phyloP scores from a whole-genome alignment of 75 land plant genomes.

The Larix kaempferi region DNA sequence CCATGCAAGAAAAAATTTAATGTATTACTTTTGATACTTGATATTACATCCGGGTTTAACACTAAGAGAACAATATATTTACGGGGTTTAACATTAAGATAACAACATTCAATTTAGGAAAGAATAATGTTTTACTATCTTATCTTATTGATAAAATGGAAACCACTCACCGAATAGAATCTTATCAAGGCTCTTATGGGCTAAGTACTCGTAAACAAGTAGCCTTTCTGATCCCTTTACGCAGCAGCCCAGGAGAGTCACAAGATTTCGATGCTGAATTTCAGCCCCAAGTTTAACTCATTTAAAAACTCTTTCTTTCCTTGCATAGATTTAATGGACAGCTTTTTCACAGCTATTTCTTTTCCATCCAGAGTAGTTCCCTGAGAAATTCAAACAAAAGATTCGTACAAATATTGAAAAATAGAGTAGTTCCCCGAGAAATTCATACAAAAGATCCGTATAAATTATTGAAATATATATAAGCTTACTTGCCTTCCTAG shows the following conservation, averaged over 20 bases:
- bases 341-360: slow-evolving; percentile 1
- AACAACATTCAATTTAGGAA: no score
- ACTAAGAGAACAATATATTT: no score
- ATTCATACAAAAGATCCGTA: no score
- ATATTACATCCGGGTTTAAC: no score
- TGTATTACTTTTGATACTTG: no score
- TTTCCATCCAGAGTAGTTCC: slow-evolving; percentile 2
- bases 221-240: slow-evolving; percentile 12
- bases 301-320: slow-evolving; percentile 5
- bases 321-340: neutral
- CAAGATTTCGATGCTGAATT: slow-evolving; percentile 12
- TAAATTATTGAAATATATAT: no score
- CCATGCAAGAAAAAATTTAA: no score
- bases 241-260: slow-evolving; percentile 11
- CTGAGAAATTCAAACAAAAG: neutral
- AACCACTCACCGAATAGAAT: slow-evolving; percentile 11
- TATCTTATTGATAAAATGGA: no score
- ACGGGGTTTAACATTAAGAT: no score
- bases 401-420: no score
- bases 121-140: no score
- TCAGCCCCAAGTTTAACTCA: neutral
- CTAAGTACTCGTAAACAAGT: slow-evolving; percentile 17
- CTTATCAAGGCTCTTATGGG: slow-evolving; percentile 24
- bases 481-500: no score
- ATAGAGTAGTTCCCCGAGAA: neutral